These are phyloP conservation scores for Paecilomyces sp. DNA, from an alignment of 2,329 filamentous ascomycete genomes.

Conservation along the genomic window DNA sequence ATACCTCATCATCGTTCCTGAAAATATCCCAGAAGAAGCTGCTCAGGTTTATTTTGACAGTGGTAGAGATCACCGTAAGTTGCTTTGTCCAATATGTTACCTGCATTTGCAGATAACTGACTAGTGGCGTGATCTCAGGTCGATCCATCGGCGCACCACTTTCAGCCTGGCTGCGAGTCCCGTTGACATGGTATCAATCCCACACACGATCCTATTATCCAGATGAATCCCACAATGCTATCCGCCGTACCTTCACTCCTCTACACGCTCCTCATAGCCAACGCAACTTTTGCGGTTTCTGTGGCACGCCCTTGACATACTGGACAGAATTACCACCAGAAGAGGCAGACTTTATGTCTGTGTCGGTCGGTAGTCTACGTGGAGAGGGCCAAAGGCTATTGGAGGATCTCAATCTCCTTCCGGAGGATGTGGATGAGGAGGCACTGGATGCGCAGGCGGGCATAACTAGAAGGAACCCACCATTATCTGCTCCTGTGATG, in stretches of 20 bases:
- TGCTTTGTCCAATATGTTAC: conserved; percentile 1
- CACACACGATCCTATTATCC: conserved; percentile 67
- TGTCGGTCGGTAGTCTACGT: conserved; percentile 71
- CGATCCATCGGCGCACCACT: conserved; percentile 63
- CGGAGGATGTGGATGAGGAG: conserved; percentile 36
- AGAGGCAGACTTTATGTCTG: conserved; percentile 71
- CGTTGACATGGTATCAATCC: conserved; percentile 72
- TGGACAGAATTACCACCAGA: conserved; percentile 68
- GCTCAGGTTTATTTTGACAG: conserved; percentile 69
- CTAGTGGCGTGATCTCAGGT: conserved; percentile 35
- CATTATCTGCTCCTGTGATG: conserved; percentile 11
- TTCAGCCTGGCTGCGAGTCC: conserved; percentile 75
- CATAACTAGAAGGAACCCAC: conserved; percentile 16
- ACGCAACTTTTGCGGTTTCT: conserved; percentile 85
- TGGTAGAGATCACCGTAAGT: conserved; percentile 64
- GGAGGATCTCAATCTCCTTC: conserved; percentile 68
- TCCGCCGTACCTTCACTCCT: conserved; percentile 61
- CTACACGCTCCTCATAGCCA: conserved; percentile 52
- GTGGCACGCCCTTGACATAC: conserved; percentile 75
- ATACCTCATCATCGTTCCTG: conserved; percentile 67
- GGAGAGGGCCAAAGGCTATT: conserved; percentile 64
- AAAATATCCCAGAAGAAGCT: conserved; percentile 48
- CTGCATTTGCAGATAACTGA: conserved; percentile 4
- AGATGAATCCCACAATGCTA: conserved; percentile 64
- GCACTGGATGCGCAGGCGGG: conserved; percentile 15